Conservation (phyloP, 2,329 filamentous ascomycete genomes). For the Fusarium sp. region DNA sequence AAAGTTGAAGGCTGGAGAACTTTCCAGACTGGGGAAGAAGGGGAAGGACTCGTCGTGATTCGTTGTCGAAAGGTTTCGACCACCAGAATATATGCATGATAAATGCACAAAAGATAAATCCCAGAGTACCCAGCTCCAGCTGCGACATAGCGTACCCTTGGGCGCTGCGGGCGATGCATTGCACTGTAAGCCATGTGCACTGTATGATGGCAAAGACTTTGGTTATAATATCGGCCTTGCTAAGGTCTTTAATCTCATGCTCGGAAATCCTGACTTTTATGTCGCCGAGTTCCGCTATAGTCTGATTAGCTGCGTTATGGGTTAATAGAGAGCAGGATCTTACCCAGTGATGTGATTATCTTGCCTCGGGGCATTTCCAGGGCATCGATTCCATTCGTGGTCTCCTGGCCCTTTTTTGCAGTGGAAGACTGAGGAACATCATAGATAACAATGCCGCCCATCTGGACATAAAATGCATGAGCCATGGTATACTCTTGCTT, state of each 20-base stretch:
- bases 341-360: too few relatives aligned
- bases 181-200: neutral
- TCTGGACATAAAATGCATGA: too few relatives aligned
- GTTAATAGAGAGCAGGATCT: too few relatives aligned
- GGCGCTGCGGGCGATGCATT: rapidly evolving
- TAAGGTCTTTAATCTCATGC: rapidly evolving
- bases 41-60: neutral
- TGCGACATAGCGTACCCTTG: neutral
- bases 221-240: neutral
- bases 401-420: too few relatives aligned
- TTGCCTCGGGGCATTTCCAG: too few relatives aligned
- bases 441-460: too few relatives aligned
- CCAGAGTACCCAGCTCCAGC: rapidly evolving
- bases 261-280: neutral
- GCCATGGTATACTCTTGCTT: too few relatives aligned
- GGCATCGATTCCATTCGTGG: too few relatives aligned
- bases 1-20: rapidly evolving
- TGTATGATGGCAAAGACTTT: neutral
- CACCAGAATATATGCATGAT: neutral
- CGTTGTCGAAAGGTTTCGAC: neutral
- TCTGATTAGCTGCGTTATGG: too few relatives aligned
- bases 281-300: too few relatives aligned
- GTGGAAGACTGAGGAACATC: too few relatives aligned
- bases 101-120: neutral
- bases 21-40: rapidly evolving